phyloP scores from a whole-genome alignment of 2,329 filamentous ascomycete species.

The Aspergillus fructus region DNA sequence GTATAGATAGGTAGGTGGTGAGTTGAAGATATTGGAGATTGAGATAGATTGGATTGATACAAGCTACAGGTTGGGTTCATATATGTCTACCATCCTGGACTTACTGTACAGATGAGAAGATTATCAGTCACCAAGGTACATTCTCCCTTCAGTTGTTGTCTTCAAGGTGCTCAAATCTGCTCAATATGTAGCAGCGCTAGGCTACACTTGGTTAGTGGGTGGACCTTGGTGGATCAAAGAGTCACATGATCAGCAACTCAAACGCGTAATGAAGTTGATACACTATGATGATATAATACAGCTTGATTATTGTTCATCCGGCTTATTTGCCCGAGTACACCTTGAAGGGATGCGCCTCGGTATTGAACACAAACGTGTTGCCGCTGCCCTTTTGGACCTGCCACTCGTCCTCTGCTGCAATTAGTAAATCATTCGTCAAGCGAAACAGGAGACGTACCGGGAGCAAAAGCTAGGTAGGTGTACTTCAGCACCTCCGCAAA shows the following conservation, averaged over 20 bases:
- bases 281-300: no score
- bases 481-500: constrained; percentile 90
- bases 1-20: no score
- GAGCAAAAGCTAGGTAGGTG: constrained; percentile 67
- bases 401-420: constrained; percentile 55
- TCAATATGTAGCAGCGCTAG: constrained; percentile 7
- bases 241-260: background rate
- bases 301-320: no score
- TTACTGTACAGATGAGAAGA: background rate
- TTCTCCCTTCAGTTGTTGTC: background rate
- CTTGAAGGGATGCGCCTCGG: constrained; percentile 59
- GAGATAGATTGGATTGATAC: no score
- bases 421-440: constrained; percentile 11
- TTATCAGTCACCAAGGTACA: constrained; percentile 13
- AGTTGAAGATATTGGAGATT: no score
- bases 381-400: constrained; percentile 52
- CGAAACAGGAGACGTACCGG: constrained; percentile 22
- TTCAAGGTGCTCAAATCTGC: constrained; percentile 15
- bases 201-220: background rate
- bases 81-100: background rate
- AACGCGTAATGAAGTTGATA: no score
- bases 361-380: constrained; percentile 64
- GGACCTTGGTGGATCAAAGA: background rate
- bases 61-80: background rate
- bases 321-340: background rate